These are phyloP conservation scores for Periconia sp. DNA, from an alignment of 2,329 filamentous ascomycete species.

Conservation along the genomic window DNA sequence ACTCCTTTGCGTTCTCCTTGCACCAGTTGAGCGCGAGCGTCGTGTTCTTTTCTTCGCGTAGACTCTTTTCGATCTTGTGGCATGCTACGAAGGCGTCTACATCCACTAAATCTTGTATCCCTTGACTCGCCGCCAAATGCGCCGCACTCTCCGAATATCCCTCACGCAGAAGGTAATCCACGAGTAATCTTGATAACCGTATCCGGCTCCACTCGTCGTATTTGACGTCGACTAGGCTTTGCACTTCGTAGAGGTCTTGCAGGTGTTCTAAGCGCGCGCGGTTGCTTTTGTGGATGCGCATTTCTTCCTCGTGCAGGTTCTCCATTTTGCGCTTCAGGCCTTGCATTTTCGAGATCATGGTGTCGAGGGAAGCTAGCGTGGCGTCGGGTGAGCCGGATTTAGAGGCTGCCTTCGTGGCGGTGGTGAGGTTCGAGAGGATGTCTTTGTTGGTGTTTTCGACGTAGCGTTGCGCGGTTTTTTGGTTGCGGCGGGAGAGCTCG, in stretches of 20 bases:
- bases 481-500: slow-evolving; percentile 91
- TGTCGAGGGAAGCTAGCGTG: slow-evolving; percentile 77
- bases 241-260: slow-evolving; percentile 76
- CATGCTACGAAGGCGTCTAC: slow-evolving; percentile 84
- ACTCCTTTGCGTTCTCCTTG: slow-evolving; percentile 85
- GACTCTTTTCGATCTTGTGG: slow-evolving; percentile 72
- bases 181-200: slow-evolving; percentile 78
- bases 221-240: slow-evolving; percentile 83
- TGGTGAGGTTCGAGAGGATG: slow-evolving; percentile 60
- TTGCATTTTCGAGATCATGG: slow-evolving; percentile 82
- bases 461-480: slow-evolving; percentile 78
- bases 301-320: slow-evolving; percentile 76
- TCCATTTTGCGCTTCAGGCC: slow-evolving; percentile 86
- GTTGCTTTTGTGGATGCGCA: slow-evolving; percentile 71
- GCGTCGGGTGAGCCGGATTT: slow-evolving; percentile 45
- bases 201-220: slow-evolving; percentile 89
- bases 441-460: slow-evolving; percentile 71
- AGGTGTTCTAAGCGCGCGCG: slow-evolving; percentile 79
- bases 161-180: slow-evolving; percentile 87
- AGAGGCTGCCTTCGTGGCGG: slow-evolving; percentile 63
- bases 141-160: slow-evolving; percentile 79
- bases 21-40: slow-evolving; percentile 87
- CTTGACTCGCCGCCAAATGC: slow-evolving; percentile 72
- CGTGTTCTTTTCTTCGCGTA: slow-evolving; percentile 68
- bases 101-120: slow-evolving; percentile 81